Conservation (phyloP, 2,329 filamentous ascomycete species). For the Colletotrichum sp. region DNA sequence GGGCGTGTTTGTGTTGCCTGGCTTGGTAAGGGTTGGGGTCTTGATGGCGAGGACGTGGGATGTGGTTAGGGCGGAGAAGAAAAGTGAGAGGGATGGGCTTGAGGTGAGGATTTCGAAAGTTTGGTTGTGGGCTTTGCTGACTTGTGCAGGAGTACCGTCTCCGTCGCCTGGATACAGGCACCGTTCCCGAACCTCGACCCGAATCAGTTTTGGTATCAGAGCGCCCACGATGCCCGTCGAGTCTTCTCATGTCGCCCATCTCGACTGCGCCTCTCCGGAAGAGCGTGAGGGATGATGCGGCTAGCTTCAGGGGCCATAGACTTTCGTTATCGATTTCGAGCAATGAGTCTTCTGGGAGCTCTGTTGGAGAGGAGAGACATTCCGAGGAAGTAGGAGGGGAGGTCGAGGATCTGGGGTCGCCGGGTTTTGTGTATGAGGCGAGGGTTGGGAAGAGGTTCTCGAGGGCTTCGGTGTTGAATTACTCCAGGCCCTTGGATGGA, state of each 20-base stretch:
- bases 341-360: not conserved
- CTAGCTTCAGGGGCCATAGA: not conserved
- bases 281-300: not conserved
- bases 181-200: fast-evolving
- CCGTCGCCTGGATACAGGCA: not conserved
- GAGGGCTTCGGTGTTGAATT: not conserved
- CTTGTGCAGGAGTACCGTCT: not conserved
- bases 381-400: not conserved
- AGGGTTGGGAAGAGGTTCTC: not conserved
- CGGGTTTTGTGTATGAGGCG: not conserved
- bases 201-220: not conserved
- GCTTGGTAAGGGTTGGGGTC: not conserved
- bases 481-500: not conserved
- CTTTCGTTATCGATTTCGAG: not conserved
- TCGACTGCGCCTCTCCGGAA: not conserved
- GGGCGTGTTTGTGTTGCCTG: not conserved
- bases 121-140: not conserved
- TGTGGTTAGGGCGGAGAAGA: not conserved
- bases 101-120: not conserved
- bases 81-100: not conserved
- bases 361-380: not conserved
- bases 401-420: not conserved
- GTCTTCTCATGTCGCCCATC: not conserved
- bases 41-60: not conserved
- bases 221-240: not conserved